Conservation (phyloP, 73 alveolate species). For the Paramecium sexaurelia region DNA sequence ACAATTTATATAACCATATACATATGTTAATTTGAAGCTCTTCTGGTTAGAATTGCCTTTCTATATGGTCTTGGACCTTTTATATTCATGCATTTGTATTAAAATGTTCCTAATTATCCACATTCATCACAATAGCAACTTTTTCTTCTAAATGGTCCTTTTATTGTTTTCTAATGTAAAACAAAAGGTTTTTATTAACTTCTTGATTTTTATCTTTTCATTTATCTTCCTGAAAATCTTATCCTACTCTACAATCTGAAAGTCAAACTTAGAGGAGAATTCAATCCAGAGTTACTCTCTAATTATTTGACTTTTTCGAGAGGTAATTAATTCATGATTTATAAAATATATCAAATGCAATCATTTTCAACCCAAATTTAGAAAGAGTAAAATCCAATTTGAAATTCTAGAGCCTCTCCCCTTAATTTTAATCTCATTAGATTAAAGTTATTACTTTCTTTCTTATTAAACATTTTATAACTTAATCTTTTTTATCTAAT, state of each 20-base stretch:
- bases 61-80: background rate
- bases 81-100: constrained; percentile 16
- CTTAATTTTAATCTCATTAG: too few species aligned
- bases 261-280: background rate
- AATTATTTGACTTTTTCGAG: background rate
- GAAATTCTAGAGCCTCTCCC: too few species aligned
- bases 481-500: too few species aligned
- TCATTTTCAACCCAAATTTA: background rate
- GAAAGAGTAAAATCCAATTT: too few species aligned
- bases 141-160: background rate
- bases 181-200: background rate
- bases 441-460: too few species aligned
- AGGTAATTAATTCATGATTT: constrained; percentile 22
- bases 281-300: background rate
- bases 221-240: background rate
- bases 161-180: background rate
- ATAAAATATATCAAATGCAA: background rate
- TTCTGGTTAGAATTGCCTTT: background rate
- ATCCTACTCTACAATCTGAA: background rate
- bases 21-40: background rate
- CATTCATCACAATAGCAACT: constrained; percentile 11
- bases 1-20: background rate
- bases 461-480: too few species aligned
- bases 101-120: constrained; percentile 27
- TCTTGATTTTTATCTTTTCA: background rate